Evolutionary conservation across 768 basidiomycete species (phyloP).

Genomic region (Boletus tylopilopsis): DNA sequence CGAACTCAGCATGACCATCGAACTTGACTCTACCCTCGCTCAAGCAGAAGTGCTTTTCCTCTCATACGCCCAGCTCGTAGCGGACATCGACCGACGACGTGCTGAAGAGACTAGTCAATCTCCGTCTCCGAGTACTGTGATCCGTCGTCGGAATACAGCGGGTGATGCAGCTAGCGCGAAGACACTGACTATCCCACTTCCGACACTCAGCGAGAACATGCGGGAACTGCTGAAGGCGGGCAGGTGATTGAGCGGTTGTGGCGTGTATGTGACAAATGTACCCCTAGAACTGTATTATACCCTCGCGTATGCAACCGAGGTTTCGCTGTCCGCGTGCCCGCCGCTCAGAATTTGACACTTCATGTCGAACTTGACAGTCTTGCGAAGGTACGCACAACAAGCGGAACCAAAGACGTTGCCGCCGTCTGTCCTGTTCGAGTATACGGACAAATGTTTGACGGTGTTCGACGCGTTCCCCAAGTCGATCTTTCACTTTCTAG

Average conservation of each 20-base stretch:
- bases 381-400: conserved; percentile 57
- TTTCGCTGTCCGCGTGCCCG: background rate
- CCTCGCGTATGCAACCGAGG: conserved; percentile 4
- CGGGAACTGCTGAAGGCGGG: conserved; percentile 54
- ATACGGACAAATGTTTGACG: conserved; percentile 53
- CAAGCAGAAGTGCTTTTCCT: conserved; percentile 97
- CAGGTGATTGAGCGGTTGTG: conserved; percentile 21
- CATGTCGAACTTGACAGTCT: conserved; percentile 46
- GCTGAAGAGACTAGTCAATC: conserved; percentile 45
- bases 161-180: conserved; percentile 6
- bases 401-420: conserved; percentile 52
- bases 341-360: background rate
- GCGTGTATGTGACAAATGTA: conserved; percentile 5
- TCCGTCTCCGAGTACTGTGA: conserved; percentile 27
- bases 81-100: conserved; percentile 80
- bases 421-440: conserved; percentile 54
- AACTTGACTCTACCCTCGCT: conserved; percentile 90
- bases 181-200: conserved; percentile 36
- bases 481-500: conserved; percentile 82
- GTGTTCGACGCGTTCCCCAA: conserved; percentile 79
- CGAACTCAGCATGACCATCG: conserved; percentile 94
- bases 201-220: conserved; percentile 58
- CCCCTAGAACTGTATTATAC: conserved; percentile 17
- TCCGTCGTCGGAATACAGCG: conserved; percentile 29
- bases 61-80: conserved; percentile 83